phyloP scores from a whole-genome alignment of 805 yeast species.

The Spathaspora gorwiae region DNA sequence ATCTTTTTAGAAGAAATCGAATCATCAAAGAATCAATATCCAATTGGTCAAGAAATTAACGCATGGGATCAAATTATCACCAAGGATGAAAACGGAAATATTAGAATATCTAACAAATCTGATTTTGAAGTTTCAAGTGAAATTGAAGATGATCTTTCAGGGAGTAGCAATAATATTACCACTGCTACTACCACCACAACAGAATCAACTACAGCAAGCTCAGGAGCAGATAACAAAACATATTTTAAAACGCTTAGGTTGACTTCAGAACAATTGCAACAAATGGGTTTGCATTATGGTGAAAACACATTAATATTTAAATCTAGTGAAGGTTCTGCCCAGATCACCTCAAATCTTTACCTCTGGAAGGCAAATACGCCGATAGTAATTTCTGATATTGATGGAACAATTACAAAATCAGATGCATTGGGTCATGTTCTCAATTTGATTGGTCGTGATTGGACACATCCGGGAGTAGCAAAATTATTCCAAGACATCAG shows the following conservation, averaged over 20 bases:
- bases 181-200: conserved; percentile 6
- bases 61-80: conserved; percentile 35
- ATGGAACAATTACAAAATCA: conserved; percentile 95
- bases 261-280: conserved; percentile 82
- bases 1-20: conserved; percentile 69
- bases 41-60: conserved; percentile 13
- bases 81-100: conserved; percentile 65
- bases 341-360: conserved; percentile 66
- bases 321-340: conserved; percentile 78
- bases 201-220: conserved; percentile 7
- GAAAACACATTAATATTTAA: conserved; percentile 73
- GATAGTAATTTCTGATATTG: conserved; percentile 93
- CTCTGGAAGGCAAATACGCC: conserved; percentile 84
- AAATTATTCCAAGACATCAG: conserved; percentile 82
- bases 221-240: conserved; percentile 20
- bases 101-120: conserved; percentile 45
- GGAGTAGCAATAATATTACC: conserved; percentile 6
- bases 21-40: conserved; percentile 5
- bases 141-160: conserved; percentile 62
- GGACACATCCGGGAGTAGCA: conserved; percentile 98
- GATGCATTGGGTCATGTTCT: conserved; percentile 96
- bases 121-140: conserved; percentile 35
- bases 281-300: conserved; percentile 71
- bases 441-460: conserved; percentile 90
- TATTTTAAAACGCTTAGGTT: conserved; percentile 85